A percentile compares a stretch with the other conserved stretches of the same genome.
These are phyloP conservation scores for Fragaria vesca DNA, from an alignment of 306 rosid species.

Conservation along the genomic window DNA sequence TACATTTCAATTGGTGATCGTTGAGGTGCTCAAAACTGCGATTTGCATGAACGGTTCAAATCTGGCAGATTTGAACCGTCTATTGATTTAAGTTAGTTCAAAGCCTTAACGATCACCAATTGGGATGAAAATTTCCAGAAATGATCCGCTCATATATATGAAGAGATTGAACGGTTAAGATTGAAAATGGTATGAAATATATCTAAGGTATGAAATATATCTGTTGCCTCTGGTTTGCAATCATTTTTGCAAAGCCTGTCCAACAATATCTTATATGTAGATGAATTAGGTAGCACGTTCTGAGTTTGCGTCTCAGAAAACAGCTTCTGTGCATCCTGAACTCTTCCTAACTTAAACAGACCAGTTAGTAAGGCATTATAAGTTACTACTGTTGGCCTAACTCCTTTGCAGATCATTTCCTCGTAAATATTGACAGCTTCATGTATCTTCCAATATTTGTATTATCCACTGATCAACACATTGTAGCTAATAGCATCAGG, in stretches of 20 bases:
- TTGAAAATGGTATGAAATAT: no score
- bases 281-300: constrained; percentile 22
- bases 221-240: constrained; percentile 35
- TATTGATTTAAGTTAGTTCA: no score
- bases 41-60: no score
- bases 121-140: no score
- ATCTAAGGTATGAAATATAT: constrained; percentile 31
- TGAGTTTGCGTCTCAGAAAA: constrained; percentile 34
- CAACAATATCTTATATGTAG: constrained; percentile 25
- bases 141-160: no score
- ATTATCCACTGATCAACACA: constrained; percentile 42
- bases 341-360: constrained; percentile 35
- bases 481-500: constrained; percentile 26
- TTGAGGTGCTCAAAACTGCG: no score
- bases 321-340: constrained; percentile 36
- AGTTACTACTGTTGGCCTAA: constrained; percentile 30
- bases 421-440: constrained; percentile 33
- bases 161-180: no score
- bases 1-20: no score
- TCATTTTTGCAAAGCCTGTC: constrained; percentile 47
- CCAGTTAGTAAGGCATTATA: constrained; percentile 30
- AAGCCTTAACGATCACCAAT: no score
- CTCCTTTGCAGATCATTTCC: constrained; percentile 34
- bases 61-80: no score
- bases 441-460: constrained; percentile 31